Conservation (phyloP, 2,329 filamentous ascomycete species). For the Chaetomiaceae sp. region DNA sequence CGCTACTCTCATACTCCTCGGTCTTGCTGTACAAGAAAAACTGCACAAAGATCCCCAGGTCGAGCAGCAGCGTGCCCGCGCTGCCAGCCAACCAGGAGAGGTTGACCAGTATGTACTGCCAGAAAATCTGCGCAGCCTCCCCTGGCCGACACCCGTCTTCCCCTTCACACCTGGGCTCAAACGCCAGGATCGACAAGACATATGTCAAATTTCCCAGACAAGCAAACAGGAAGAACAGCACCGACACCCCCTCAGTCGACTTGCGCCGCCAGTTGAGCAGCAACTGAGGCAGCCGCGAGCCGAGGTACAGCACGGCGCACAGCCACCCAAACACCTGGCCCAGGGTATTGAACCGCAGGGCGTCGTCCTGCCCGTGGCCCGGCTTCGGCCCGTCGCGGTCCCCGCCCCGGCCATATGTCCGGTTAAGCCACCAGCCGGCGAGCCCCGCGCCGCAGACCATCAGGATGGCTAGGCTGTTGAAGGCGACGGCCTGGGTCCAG, state of each 20-base stretch:
- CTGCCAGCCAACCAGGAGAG: conserved; percentile 87
- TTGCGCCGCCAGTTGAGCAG: conserved; percentile 89
- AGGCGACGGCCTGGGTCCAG: conserved; percentile 54
- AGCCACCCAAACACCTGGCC: conserved; percentile 94
- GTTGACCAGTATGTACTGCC: conserved; percentile 81
- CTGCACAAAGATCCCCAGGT: conserved; percentile 82
- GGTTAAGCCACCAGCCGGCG: conserved; percentile 76
- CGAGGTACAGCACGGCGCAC: conserved; percentile 84
- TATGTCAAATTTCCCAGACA: conserved; percentile 94
- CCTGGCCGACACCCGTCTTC: conserved; percentile 54
- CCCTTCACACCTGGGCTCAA: conserved; percentile 65
- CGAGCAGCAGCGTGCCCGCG: conserved; percentile 78
- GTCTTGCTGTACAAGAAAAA: conserved; percentile 75
- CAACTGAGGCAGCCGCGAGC: conserved; percentile 83
- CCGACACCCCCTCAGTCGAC: conserved; percentile 86
- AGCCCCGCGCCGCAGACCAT: conserved; percentile 82
- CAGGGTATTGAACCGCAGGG: conserved; percentile 64
- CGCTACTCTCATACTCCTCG: conserved; percentile 26
- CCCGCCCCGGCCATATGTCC: conserved; percentile 42
- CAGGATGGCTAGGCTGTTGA: conserved; percentile 71
- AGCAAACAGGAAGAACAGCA: conserved; percentile 95
- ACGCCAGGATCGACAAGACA: conserved; percentile 86
- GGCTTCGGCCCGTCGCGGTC: conserved; percentile 39
- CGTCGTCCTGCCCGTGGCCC: conserved; percentile 38
- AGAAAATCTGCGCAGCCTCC: conserved; percentile 66